phyloP scores from a whole-genome alignment of 2,329 filamentous ascomycete species.

The Zymoseptoria pseudotritici region DNA sequence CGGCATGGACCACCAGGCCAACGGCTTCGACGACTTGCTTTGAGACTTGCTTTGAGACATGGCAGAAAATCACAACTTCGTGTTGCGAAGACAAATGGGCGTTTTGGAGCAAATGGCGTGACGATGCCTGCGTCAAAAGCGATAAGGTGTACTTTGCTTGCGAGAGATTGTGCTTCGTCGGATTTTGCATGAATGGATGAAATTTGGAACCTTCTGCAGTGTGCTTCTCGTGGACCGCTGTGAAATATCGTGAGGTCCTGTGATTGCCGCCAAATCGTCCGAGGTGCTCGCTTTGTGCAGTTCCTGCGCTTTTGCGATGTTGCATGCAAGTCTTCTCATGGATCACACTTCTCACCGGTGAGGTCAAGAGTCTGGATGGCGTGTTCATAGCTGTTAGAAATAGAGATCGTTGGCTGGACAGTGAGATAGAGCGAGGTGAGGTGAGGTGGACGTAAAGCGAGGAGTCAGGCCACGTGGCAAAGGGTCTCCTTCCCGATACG shows the following conservation, averaged over 20 bases:
- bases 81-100: not conserved
- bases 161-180: not conserved
- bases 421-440: not conserved
- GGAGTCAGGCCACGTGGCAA: not conserved
- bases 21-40: not conserved
- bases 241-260: not conserved
- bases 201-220: not conserved
- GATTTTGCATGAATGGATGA: not conserved
- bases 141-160: not conserved
- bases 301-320: too few species aligned
- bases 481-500: too few species aligned
- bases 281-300: not conserved
- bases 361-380: too few species aligned
- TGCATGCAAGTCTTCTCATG: too few species aligned
- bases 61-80: not conserved
- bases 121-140: not conserved
- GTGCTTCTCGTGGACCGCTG: not conserved
- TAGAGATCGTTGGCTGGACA: not conserved
- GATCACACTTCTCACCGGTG: too few species aligned
- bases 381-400: not conserved
- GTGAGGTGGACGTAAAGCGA: not conserved
- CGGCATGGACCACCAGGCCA: not conserved
- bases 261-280: not conserved
- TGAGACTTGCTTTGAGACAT: not conserved
- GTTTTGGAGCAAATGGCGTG: not conserved